Percentiles rank a stretch among this genome's conserved stretches.
Conservation (phyloP, 805 yeast species). For the Candida taoyuanica region DNA sequence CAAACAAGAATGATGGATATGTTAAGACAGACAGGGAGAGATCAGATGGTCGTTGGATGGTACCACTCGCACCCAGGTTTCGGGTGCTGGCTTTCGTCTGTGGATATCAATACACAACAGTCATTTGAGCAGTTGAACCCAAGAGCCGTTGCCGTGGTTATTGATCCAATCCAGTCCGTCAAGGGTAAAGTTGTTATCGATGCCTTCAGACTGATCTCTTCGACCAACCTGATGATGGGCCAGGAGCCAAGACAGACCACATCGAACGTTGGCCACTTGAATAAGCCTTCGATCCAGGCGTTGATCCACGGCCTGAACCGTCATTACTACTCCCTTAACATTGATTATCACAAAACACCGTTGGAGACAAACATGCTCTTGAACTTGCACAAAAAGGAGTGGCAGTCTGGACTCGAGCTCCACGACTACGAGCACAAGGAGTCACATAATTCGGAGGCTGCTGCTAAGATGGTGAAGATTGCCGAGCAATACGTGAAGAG, state of each 20-base stretch:
- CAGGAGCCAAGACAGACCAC: conserved; percentile 98
- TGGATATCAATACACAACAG: conserved; percentile 96
- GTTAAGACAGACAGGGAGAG: conserved; percentile 98
- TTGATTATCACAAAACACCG: conserved; percentile 89
- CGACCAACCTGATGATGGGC: conserved; percentile 86
- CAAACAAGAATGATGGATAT: conserved; percentile 99
- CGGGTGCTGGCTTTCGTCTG: conserved; percentile 99
- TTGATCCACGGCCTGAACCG: conserved; percentile 95
- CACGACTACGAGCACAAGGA: conserved; percentile 75
- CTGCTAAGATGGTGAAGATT: conserved; percentile 78
- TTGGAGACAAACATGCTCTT: conserved; percentile 90
- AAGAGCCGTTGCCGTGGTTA: conserved; percentile 96
- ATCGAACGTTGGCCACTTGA: conserved; percentile 89
- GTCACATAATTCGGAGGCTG: conserved; percentile 64
- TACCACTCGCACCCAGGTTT: conserved; percentile 99
- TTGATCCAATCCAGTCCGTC: conserved; percentile 97
- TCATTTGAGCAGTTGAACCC: conserved; percentile 94
- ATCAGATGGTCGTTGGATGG: conserved; percentile 99
- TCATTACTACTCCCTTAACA: conserved; percentile 91
- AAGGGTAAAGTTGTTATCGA: conserved; percentile 98
- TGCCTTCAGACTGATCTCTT: conserved; percentile 91
- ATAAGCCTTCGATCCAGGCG: conserved; percentile 96
- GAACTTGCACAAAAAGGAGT: conserved; percentile 89
- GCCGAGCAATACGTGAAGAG: conserved; percentile 87
- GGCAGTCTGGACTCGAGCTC: conserved; percentile 90